Evolutionary conservation across 2,329 filamentous ascomycete genomes (phyloP).

Genomic region (Penicillium olsonii): DNA sequence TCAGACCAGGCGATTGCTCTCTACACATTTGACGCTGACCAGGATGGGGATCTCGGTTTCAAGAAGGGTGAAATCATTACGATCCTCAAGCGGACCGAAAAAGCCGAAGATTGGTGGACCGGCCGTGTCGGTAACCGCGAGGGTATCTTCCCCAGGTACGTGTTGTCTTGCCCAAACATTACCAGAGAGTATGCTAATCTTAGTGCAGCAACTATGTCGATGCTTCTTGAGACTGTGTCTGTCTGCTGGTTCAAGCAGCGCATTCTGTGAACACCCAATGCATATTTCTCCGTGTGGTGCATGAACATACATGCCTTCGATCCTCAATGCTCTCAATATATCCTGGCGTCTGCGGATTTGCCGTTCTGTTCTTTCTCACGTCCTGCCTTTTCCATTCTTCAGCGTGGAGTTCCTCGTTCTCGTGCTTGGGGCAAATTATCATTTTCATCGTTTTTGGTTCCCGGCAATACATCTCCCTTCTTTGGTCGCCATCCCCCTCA

Average conservation of each 20-base stretch:
- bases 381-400: constrained; percentile 12
- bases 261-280: constrained; percentile 13
- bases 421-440: not conserved
- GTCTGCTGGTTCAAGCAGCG: constrained; percentile 24
- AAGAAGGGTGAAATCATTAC: constrained; percentile 98
- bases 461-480: constrained; percentile 3
- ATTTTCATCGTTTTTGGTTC: constrained; percentile 7
- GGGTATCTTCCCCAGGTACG: constrained; percentile 86
- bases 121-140: constrained; percentile 81
- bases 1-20: constrained; percentile 84
- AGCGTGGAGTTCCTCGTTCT: constrained; percentile 26
- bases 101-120: constrained; percentile 96
- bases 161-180: constrained; percentile 1
- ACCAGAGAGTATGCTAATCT: constrained; percentile 10
- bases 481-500: constrained; percentile 14
- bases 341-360: constrained; percentile 19
- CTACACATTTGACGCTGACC: constrained; percentile 92
- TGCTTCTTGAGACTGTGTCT: constrained; percentile 24
- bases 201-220: constrained; percentile 40
- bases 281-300: constrained; percentile 19
- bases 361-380: constrained; percentile 6
- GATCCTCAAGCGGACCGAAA: constrained; percentile 91
- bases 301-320: constrained; percentile 13
- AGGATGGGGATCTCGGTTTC: constrained; percentile 88
- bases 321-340: constrained; percentile 16